Evolutionary conservation across 2,329 filamentous ascomycete genomes (phyloP), one percentile per base, ranked within the genome.

Genomic region (Dendrostoma leiphaemia): DNA sequence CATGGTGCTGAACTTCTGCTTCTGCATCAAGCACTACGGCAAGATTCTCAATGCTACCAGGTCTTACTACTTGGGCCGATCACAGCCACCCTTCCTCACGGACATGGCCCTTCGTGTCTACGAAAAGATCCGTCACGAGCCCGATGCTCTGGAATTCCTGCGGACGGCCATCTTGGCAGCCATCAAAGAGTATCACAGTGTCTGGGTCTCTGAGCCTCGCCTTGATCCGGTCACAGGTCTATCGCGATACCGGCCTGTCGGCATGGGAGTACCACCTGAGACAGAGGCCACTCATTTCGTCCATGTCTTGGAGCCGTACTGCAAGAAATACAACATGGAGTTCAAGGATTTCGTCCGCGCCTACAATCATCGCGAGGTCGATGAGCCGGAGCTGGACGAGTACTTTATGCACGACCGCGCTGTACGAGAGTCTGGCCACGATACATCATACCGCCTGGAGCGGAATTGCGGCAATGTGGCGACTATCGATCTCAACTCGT

Each of bases 31-130:
- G 69, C 93, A 99, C 72, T 99, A 99, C 68, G 93, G 92, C 65
- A 99, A 97, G 76, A 96, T 99, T 57, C 83, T 97, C 61, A 99
- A 99, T 71, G 94, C 94, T 48, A 99, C 94, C 54, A 84, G 94
- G 32, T 92, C 92, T 1, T 99, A 99, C 77, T 99, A 99, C 67
- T 84, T 99, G 15, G 88, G 85, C 60, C 88, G 94, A 55, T 97
- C 94, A 2, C 94, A 99, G 71, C 94, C 94, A 2, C 94, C 94
- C 0, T 97, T 99, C 74, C 76, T 99, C 53, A 99, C 94, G 1
- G 94, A 99, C 71, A 97, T 99, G 91, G 89, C 93, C 10, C 78
- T 97, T 47, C 88, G 91, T 52, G 91, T 96, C 38, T 97, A 94
- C 68, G 91, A 97, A 64, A 89, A 88, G 66, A 97, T 97, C 71